A percentile compares a stretch with the other conserved stretches of the same genome.
These are phyloP conservation scores for Alternaria novae-zelandiae DNA, from an alignment of 2,329 filamentous ascomycete species.

Conservation along the genomic window DNA sequence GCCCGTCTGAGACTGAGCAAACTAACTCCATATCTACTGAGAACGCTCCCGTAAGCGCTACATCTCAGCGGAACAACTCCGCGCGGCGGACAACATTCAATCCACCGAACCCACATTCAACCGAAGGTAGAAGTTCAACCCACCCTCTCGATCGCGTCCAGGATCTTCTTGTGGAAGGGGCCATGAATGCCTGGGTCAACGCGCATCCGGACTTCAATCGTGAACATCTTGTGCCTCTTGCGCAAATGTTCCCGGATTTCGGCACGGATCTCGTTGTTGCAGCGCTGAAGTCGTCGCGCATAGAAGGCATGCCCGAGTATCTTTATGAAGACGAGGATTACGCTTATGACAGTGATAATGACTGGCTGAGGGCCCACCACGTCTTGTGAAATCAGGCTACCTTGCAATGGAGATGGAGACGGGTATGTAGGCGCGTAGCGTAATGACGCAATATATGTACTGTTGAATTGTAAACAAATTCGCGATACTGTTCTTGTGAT, in stretches of 20 bases:
- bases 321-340: background rate
- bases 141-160: background rate
- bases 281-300: background rate
- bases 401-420: background rate
- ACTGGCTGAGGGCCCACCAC: background rate
- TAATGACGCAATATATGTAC: background rate
- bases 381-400: background rate
- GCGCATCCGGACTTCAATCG: background rate
- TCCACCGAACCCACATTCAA: background rate
- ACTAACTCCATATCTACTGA: background rate
- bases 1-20: background rate
- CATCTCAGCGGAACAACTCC: background rate
- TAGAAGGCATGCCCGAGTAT: background rate
- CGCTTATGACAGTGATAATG: background rate
- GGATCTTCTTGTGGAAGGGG: background rate
- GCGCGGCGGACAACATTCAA: background rate
- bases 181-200: background rate
- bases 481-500: background rate
- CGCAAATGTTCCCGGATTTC: background rate
- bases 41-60: background rate
- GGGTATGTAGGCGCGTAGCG: background rate
- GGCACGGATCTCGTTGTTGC: background rate
- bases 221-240: background rate
- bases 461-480: background rate
- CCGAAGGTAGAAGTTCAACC: background rate